Evolutionary conservation across 352 stramenopile species (phyloP), one percentile per base, ranked within the genome.

Genomic region (Phytopythium aichiense): DNA sequence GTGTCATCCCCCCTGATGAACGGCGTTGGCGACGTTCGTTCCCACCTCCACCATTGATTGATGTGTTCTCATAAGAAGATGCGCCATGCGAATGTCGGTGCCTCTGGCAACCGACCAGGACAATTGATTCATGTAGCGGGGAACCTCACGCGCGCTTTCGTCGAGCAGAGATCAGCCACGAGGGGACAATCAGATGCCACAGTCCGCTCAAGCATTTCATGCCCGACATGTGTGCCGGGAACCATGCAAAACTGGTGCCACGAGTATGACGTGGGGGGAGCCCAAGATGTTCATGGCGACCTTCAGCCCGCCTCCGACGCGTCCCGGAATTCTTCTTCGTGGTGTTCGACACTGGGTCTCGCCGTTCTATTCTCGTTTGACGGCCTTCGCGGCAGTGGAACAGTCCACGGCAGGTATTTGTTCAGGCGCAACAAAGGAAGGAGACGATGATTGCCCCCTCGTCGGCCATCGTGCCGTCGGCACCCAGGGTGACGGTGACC

Each of bases 111-210:
- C 84, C 2, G 81, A 77, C 3, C 79, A 77, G 51, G 89, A 90
- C 4, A 92, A 55, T 5, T 74, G 61, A 31, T 89, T 91, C 54
- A 84, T 87, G 49, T 90, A 89, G 25, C 71, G 33, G 30, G 75
- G 75, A 15, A 67, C 60, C n/a, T 77, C 68, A 16, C 64, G 63
- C 3, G 18, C 63, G 67, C 23, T 80, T 63, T 1, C 65, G 69
- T 20, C 71, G 28, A 1, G 69, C 58, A 4, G 75, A 65, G 31
- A 82, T 53, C 40, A 67, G 65, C 52, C 81, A 72, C 12, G 79
- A 7, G 13, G 35, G 55, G 0, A 64, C 9, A 40, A 54, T 12
- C 9, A 9, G 45, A 15, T 5, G 6, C 7, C 30, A 20, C 0
- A 60, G 9, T 45, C 11, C 52, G 20, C 33, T 50, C 15, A 31